A percentile compares a stretch with the other conserved stretches of the same genome.
Conservation (phyloP, 2,329 filamentous ascomycete genomes). For the Epichloe gansuensis region DNA sequence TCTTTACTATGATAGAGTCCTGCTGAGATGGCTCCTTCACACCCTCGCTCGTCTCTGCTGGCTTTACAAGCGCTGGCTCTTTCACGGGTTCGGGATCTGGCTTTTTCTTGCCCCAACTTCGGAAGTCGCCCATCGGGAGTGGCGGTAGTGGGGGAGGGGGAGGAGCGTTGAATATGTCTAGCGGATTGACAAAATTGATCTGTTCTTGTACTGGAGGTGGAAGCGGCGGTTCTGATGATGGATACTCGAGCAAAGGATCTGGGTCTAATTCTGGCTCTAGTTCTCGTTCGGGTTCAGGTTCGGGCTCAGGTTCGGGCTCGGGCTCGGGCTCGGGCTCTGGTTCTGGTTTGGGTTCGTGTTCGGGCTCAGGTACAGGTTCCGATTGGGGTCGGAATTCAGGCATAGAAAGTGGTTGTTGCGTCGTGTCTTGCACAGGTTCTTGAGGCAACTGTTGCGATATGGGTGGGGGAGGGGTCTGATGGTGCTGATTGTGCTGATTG, state of each 20-base stretch:
- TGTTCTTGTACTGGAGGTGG: conserved; percentile 6
- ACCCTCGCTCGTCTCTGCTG: background rate
- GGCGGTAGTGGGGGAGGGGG: conserved; percentile 14
- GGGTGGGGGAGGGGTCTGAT: conserved; percentile 6
- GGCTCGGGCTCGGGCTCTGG: background rate
- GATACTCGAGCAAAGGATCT: background rate
- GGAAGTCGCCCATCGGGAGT: conserved; percentile 12
- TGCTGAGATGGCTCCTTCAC: conserved; percentile 7
- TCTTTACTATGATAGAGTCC: conserved; percentile 6
- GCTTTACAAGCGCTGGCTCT: conserved; percentile 6
- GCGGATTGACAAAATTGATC: conserved; percentile 24
- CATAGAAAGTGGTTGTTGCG: background rate
- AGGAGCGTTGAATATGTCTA: conserved; percentile 24
- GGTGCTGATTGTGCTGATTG: background rate
- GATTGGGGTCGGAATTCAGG: background rate
- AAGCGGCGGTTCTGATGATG: background rate
- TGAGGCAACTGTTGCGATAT: conserved; percentile 1
- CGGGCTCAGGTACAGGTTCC: background rate
- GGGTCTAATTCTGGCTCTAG: background rate
- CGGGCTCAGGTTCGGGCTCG: background rate
- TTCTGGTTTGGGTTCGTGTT: background rate
- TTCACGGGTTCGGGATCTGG: conserved; percentile 2
- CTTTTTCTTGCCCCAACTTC: conserved; percentile 8
- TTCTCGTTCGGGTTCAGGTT: background rate
- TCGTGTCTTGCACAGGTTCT: conserved; percentile 3